Evolutionary conservation across 2,329 filamentous ascomycete species (phyloP).

Genomic region (Aspergillus aculeatus): DNA sequence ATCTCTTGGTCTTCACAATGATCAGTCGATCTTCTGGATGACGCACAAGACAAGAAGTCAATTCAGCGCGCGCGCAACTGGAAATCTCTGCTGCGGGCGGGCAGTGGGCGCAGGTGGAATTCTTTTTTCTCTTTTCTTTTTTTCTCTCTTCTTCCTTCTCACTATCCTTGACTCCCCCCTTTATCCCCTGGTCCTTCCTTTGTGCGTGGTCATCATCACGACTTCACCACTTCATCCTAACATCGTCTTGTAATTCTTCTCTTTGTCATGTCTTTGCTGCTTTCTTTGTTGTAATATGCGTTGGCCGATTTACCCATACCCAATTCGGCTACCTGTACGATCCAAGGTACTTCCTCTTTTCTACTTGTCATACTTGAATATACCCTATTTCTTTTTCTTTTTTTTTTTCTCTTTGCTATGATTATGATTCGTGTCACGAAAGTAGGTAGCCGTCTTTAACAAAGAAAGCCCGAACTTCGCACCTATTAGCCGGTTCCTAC

Average conservation of each 20-base stretch:
- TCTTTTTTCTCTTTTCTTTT: background rate
- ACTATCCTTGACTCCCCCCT: conserved; percentile 2
- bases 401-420: background rate
- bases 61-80: background rate
- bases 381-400: background rate
- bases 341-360: background rate
- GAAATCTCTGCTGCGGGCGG: conserved; percentile 8
- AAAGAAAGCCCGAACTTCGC: background rate
- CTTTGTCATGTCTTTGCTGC: background rate
- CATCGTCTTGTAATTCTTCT: background rate
- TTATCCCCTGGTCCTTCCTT: background rate
- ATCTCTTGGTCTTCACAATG: background rate
- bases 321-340: background rate
- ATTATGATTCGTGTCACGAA: background rate
- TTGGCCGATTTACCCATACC: conserved; percentile 11
- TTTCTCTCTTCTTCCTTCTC: conserved; percentile 1
- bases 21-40: background rate
- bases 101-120: conserved; percentile 6
- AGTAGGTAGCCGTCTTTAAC: background rate
- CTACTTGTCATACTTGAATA: background rate
- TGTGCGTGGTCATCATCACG: background rate
- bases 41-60: background rate
- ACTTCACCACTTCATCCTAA: background rate
- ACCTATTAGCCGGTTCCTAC: no score
- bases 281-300: conserved; percentile 10